Evolutionary conservation across 768 basidiomycete genomes (phyloP), one percentile per base, ranked within the genome.

Genomic region (Ephemerocybe angulata): DNA sequence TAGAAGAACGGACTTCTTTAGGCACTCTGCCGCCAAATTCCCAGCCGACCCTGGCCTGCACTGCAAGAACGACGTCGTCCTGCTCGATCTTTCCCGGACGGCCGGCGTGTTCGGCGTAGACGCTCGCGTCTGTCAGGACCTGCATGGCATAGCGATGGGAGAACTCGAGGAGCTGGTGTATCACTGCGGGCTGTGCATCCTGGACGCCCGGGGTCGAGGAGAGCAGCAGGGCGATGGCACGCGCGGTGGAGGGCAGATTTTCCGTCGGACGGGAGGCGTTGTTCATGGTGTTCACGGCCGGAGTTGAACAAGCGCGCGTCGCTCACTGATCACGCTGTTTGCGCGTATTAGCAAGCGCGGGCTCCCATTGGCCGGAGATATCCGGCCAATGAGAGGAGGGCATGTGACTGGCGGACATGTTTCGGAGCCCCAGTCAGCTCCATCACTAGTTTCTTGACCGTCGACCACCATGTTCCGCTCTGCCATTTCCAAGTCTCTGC

Each of bases 11-110:
- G 54, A 93, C 91, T 83, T 93, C 91, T 72, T 93, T 93, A 3
- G 91, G 91, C 27, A 93, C 83, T 35, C 90, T 79, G 5, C 92
- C 91, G 22, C 90, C 91, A 66, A 92, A 88, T 69, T 93, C 92
- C 92, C 92, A 93, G 40, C 91, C 92, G 3, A 93, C 92, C 54
- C 91, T 84, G 5, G 90, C 90, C 68, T 93, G 91, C 4, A 92
- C 86, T 2, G 90, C 89, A 37, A 93, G 76, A 3, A 82, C 79
- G 44, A 90, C 74, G 69, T 93, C 91, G 58, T 93, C 90, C 77
- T 86, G 82, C 59, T 92, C 90, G 52, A 93, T 76, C 72, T 88
- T 91, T 55, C 86, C 87, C 2, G 82, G 67, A 41, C 85, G 78
- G 13, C 88, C 88, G 19, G 88, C 91, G 65, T 93, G 91, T 61